Evolutionary conservation across 2,329 filamentous ascomycete genomes (phyloP), one percentile per base, ranked within the genome.

Genomic region (Fusarium napiforme): DNA sequence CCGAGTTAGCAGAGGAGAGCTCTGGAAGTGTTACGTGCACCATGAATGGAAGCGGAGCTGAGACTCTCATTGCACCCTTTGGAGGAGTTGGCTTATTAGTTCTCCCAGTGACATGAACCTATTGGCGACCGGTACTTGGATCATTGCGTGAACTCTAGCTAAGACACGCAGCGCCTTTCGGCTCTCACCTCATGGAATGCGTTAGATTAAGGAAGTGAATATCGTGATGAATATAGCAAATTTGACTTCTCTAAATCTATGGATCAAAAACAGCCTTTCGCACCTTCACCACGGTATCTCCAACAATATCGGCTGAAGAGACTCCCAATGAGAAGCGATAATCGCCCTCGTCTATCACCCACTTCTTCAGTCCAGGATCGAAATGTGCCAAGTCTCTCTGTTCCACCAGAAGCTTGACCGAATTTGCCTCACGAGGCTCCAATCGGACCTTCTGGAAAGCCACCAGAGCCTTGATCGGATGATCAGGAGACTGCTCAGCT

Each of bases 361-460:
- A 82, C 19, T 75, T 64, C 57, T 70, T 61, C 23, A 28, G 23
- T 1, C 42, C 39, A 19, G 78, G 72, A 18, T 81, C 65, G n/a
- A 76, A 82, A 28, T 77, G 77, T 1, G 79, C 78, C 11, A 81
- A 37, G 11, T 82, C 80, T n/a, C 74, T 68, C 2, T 67, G 60
- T 4, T 49, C 28, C 0, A 78, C 73, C 1, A 32, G 18, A 7
- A 82, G 40, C 1, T 64, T 42, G 0, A 78, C 73, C 0, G 37
- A 61, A 23, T 58, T 61, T 9, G 56, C 68, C 46, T 80, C 77
- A 0, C 75, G 72, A 1, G 80, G 36, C 15, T 72, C 50, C 2
- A 81, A 39, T 7, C 52, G 66, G 0, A 80, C 65, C 72, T 82
- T 82, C 11, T 74, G 52, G 34, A 82, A 82, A 2, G 75, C 80